Conservation (phyloP, 2,329 filamentous ascomycete genomes). For the Fonsecaea nubica region DNA sequence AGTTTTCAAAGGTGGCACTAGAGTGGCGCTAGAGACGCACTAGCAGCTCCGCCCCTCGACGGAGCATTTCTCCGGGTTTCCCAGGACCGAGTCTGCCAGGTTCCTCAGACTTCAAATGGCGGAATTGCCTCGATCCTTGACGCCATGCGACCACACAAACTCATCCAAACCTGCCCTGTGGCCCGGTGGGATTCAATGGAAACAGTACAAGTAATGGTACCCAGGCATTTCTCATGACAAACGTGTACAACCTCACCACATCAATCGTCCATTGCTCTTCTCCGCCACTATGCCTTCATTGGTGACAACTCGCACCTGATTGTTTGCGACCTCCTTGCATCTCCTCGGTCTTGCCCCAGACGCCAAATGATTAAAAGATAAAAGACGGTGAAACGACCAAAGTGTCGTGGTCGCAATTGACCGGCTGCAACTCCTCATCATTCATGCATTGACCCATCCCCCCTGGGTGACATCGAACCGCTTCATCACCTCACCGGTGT, state of each 20-base stretch:
- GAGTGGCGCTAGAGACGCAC: too few relatives aligned
- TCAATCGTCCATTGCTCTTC: conserved; percentile 17
- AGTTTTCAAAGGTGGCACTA: conserved; percentile 15
- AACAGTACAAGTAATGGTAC: not conserved
- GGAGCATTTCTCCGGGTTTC: not conserved
- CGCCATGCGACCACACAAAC: conserved; percentile 4
- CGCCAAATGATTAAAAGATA: not conserved
- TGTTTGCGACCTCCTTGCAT: not conserved
- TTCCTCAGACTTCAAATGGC: not conserved
- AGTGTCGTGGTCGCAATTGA: not conserved
- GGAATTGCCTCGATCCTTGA: conserved; percentile 6
- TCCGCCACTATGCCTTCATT: conserved; percentile 16
- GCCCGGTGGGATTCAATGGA: not conserved
- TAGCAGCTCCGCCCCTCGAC: not conserved
- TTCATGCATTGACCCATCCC: conserved; percentile 33
- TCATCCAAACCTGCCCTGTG: not conserved
- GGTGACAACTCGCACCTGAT: not conserved
- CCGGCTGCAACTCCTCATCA: not conserved
- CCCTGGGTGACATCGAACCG: conserved; percentile 34
- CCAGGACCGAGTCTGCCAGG: not conserved
- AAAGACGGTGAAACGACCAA: not conserved
- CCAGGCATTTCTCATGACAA: conserved; percentile 26
- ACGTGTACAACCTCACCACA: conserved; percentile 28
- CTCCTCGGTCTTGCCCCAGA: conserved; percentile 12
- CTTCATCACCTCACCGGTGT: conserved; percentile 27